Conservation (phyloP, 2,329 filamentous ascomycete genomes). For the Penicillium verrucosum region DNA sequence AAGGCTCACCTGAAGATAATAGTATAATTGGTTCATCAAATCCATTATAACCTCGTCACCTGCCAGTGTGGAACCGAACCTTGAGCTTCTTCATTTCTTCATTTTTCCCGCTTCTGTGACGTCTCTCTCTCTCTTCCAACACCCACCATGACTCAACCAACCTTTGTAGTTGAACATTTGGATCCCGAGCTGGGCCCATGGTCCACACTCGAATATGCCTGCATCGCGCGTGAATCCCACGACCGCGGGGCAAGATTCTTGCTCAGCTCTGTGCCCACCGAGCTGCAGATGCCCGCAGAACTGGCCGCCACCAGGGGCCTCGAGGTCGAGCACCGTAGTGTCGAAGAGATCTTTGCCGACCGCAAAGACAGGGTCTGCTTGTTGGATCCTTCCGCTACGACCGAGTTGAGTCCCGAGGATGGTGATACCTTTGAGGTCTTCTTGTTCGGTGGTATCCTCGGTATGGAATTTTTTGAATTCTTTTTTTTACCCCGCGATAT, state of each 20-base stretch:
- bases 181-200: conserved; percentile 91
- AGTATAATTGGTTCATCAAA: neutral
- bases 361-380: conserved; percentile 78
- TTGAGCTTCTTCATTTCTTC: neutral
- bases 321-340: conserved; percentile 68
- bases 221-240: conserved; percentile 78
- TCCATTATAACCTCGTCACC: neutral
- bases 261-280: conserved; percentile 73
- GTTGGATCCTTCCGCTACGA: conserved; percentile 77
- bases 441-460: conserved; percentile 92
- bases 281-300: conserved; percentile 58
- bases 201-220: conserved; percentile 89
- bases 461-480: conserved; percentile 47
- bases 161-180: conserved; percentile 93
- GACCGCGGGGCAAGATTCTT: conserved; percentile 67
- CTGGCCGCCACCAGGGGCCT: conserved; percentile 63
- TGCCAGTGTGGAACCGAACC: conserved; percentile 5
- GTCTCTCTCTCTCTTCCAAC: neutral
- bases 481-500: conserved; percentile 3
- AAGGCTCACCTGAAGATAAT: neutral
- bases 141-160: conserved; percentile 33
- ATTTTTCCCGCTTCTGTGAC: neutral
- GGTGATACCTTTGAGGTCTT: conserved; percentile 82
- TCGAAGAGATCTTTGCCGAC: conserved; percentile 75
- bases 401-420: conserved; percentile 81